Evolutionary conservation across 2,329 filamentous ascomycete species (phyloP).

Genomic region (Pestalotiopsis sp.): DNA sequence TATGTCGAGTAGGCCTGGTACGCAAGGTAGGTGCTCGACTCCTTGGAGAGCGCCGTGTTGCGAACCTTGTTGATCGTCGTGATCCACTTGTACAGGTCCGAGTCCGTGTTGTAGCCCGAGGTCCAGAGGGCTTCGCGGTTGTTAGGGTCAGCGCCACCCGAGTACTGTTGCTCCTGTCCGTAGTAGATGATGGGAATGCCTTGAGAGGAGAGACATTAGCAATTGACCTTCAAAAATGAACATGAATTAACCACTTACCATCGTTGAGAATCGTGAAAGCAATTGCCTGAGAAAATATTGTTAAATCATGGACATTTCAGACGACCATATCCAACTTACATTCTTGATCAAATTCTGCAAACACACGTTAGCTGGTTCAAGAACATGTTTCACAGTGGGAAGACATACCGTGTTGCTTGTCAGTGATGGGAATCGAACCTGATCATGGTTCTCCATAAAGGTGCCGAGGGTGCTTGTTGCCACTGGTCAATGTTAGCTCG

Average conservation of each 20-base stretch:
- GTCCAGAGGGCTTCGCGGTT: conserved; percentile 55
- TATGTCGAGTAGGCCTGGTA: conserved; percentile 41
- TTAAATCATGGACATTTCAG: not conserved
- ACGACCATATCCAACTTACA: conserved; percentile 15
- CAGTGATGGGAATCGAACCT: conserved; percentile 45
- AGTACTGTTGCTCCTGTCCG: conserved; percentile 59
- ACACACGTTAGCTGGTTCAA: not conserved
- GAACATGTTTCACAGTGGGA: no score
- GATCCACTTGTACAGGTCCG: conserved; percentile 48
- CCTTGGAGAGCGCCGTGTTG: conserved; percentile 40
- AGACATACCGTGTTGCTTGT: conserved; percentile 41
- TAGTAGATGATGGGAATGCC: conserved; percentile 61
- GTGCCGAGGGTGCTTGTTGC: conserved; percentile 41
- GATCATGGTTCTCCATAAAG: conserved; percentile 55
- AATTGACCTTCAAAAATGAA: no score
- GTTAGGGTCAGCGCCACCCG: conserved; percentile 40
- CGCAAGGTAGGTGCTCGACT: conserved; percentile 37
- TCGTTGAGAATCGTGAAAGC: conserved; percentile 57
- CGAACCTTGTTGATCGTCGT: conserved; percentile 53
- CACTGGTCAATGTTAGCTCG: conserved; percentile 1
- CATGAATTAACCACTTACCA: conserved; percentile 22
- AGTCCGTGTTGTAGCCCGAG: conserved; percentile 44
- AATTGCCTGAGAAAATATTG: conserved; percentile 33
- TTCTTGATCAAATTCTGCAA: conserved; percentile 48
- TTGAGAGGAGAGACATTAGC: not conserved